phyloP scores from a whole-genome alignment of 2,329 filamentous ascomycete genomes.

The Pseudocercospora pini-densiflorae region DNA sequence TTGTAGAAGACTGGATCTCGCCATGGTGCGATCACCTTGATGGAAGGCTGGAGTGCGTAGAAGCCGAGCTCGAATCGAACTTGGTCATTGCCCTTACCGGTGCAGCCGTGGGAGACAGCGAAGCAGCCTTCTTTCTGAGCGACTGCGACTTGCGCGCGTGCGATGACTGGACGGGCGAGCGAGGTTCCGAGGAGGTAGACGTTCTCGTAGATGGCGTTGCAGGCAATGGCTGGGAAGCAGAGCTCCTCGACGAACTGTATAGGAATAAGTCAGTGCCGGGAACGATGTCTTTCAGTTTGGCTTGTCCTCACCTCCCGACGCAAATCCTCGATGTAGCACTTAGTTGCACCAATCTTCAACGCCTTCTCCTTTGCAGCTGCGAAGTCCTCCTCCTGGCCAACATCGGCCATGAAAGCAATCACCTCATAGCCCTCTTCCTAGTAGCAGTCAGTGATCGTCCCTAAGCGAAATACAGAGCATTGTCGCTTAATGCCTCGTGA shows the following conservation, averaged over 20 bases:
- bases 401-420: slow-evolving; percentile 71
- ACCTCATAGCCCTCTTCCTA: slow-evolving; percentile 64
- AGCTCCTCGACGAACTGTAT: slow-evolving; percentile 75
- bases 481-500: slow-evolving; percentile 34
- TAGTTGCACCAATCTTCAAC: slow-evolving; percentile 68
- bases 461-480: neutral
- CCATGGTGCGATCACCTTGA: slow-evolving; percentile 79
- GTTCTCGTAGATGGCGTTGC: slow-evolving; percentile 65
- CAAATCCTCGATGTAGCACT: slow-evolving; percentile 67
- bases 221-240: slow-evolving; percentile 79
- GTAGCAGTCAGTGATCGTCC: slow-evolving; percentile 3
- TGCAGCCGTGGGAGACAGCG: slow-evolving; percentile 58
- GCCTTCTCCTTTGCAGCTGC: slow-evolving; percentile 75
- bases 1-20: slow-evolving; percentile 71
- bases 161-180: slow-evolving; percentile 72
- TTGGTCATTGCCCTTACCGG: slow-evolving; percentile 68
- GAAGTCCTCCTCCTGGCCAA: slow-evolving; percentile 69
- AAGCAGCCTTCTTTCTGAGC: slow-evolving; percentile 66
- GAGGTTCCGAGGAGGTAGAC: slow-evolving; percentile 61
- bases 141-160: slow-evolving; percentile 67
- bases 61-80: slow-evolving; percentile 69
- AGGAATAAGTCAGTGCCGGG: neutral
- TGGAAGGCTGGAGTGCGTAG: slow-evolving; percentile 65
- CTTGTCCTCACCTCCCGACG: slow-evolving; percentile 50
- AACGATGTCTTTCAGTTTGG: neutral